phyloP scores from a whole-genome alignment of 345 rosid species.

The Jatropha curcas region DNA sequence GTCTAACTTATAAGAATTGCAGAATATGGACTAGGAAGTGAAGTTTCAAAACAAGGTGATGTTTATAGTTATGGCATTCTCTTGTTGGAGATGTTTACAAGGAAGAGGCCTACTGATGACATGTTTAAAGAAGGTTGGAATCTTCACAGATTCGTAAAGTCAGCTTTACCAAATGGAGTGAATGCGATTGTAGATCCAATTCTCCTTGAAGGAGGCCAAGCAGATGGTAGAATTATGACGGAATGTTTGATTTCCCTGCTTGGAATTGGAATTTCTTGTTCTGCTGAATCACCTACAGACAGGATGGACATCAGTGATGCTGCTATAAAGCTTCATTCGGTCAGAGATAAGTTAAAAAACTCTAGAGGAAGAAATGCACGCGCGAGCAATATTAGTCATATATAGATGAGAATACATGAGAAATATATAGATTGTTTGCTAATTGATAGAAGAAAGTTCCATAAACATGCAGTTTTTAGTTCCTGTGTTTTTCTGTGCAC shows the following conservation, averaged over 20 bases:
- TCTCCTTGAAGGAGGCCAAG: neutral
- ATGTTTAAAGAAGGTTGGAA: neutral
- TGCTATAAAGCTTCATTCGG: neutral
- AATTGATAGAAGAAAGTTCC: no score
- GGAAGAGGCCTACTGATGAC: neutral
- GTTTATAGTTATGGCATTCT: slow-evolving; percentile 2
- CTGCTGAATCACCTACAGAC: neutral
- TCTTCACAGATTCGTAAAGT: neutral
- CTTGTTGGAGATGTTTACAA: neutral
- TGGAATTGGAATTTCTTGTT: slow-evolving; percentile 8
- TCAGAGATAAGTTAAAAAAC: no score
- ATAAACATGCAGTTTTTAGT: no score
- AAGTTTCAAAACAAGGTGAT: neutral
- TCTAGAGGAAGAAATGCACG: no score
- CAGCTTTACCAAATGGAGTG: neutral
- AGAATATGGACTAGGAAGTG: neutral
- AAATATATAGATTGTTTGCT: no score
- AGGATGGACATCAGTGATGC: slow-evolving; percentile 4
- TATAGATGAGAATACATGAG: no score
- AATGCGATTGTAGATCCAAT: slow-evolving; percentile 9
- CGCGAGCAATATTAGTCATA: no score
- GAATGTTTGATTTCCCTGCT: slow-evolving; percentile 4
- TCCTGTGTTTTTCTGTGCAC: no score
- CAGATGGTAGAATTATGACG: neutral
- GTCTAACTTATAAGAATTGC: no score